Base-by-base conservation (phyloP, 768 basidiomycete genomes). In the Termitomyces sp. region DNA sequence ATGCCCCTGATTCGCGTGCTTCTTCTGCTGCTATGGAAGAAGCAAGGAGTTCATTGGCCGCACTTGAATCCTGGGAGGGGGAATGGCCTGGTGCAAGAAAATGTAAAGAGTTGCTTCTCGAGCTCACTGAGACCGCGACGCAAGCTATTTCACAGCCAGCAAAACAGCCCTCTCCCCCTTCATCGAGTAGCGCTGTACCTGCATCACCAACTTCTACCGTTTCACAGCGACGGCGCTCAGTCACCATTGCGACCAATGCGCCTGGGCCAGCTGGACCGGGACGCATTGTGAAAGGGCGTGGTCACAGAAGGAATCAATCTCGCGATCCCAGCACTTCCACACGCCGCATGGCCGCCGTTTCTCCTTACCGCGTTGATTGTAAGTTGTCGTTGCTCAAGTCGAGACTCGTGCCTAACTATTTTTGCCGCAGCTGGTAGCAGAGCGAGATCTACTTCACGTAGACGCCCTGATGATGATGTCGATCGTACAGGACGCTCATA, bases 11-110 rank as follows among this genome's bases (percentile, higher is more conserved):
- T 51, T 65, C 78, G 11, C 77, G 80, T 40, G 81, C 83, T 39
- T 82, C 85, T n/a, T 67, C 76, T 27, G 77, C 83, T 12, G 91
- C 91, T 12, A 85, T 93, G 84, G 88, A 90, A 7, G 91, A 94
- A 73, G 91, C 87, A 7, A 84, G 79, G 68, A 84, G 82, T 53
- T 85, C 89, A 35, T 69, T 94, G 35, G 66, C 70, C 25, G 86
- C 89, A 23, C 73, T 94, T 52, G 86, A 86, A 64, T 82, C 84
- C 6, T 91, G 90, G 86, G 91, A 92, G 66, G 88, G 88, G 1
- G 78, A 82, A 53, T 94, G 92, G 92, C 91, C 91, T 20, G 91
- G 91, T 15, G 91, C 90, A 57, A 80, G 83, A 39, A 93, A 93
- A 69, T 91, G 91, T 76, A 91, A 85, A 68, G 90, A 91, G 64